These are phyloP conservation scores for Massospora cicadina DNA, from an alignment of 371 early-diverging fungal genomes.

Conservation along the genomic window DNA sequence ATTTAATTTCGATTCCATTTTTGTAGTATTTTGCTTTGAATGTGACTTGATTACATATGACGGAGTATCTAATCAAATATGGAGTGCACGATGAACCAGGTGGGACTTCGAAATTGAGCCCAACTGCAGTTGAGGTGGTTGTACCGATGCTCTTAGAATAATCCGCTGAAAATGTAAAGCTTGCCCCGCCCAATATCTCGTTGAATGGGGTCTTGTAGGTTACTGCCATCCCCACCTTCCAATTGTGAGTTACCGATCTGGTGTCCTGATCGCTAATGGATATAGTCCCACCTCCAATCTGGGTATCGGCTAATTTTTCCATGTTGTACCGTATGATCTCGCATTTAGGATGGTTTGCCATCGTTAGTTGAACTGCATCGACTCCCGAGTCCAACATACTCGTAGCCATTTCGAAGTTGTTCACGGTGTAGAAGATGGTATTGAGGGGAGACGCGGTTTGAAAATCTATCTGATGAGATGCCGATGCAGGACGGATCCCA, in stretches of 20 bases:
- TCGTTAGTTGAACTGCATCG: background rate
- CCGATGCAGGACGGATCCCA: background rate
- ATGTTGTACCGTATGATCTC: background rate
- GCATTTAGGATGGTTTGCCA: background rate
- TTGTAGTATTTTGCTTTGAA: background rate
- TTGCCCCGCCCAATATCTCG: background rate
- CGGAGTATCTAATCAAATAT: background rate
- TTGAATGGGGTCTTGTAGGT: background rate
- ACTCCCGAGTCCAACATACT: background rate
- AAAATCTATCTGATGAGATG: background rate
- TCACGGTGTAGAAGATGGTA: background rate
- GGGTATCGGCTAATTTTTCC: background rate
- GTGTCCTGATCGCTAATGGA: background rate
- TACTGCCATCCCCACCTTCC: background rate
- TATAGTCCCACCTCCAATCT: background rate
- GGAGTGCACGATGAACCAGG: background rate
- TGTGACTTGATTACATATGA: background rate
- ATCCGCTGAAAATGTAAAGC: background rate
- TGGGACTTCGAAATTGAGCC: background rate
- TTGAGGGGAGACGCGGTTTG: background rate
- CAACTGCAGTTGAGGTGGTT: background rate
- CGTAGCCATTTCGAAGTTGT: background rate
- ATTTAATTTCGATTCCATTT: background rate
- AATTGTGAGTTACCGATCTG: background rate
- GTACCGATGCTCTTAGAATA: background rate